These are phyloP conservation scores for Claviceps sp. DNA, from an alignment of 2,329 filamentous ascomycete species.

Conservation along the genomic window DNA sequence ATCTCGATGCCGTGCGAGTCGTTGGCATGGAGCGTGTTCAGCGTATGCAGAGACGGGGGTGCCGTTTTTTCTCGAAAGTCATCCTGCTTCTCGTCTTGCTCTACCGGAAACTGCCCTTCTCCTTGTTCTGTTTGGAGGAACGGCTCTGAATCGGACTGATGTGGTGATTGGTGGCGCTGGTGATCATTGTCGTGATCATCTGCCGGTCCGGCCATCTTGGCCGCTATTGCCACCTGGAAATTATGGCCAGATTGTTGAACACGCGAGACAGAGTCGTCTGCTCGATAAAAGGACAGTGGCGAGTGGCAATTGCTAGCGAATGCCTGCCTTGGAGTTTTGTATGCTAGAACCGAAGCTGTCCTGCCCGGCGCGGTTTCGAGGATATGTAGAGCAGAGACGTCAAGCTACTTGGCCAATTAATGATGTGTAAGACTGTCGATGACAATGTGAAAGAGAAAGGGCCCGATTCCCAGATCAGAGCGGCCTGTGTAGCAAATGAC, in stretches of 20 bases:
- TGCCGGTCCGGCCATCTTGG: conserved; percentile 5
- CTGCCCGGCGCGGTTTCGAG: no score
- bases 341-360: no score
- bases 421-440: no score
- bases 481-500: neutral
- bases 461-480: no score
- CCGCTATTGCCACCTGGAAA: neutral
- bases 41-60: conserved; percentile 17
- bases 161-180: conserved; percentile 2
- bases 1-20: conserved; percentile 12
- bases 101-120: neutral
- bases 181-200: neutral
- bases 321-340: no score
- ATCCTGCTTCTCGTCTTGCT: conserved; percentile 3
- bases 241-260: no score
- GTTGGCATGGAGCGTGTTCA: conserved; percentile 15
- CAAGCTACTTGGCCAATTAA: no score
- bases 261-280: no score
- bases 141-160: neutral
- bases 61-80: conserved; percentile 13
- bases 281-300: no score
- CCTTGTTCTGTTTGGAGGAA: conserved; percentile 1
- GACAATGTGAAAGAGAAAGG: no score
- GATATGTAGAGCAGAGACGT: no score
- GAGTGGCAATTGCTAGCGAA: no score